Conservation (phyloP, 73 alveolate species). For the Stentor coeruleus region DNA sequence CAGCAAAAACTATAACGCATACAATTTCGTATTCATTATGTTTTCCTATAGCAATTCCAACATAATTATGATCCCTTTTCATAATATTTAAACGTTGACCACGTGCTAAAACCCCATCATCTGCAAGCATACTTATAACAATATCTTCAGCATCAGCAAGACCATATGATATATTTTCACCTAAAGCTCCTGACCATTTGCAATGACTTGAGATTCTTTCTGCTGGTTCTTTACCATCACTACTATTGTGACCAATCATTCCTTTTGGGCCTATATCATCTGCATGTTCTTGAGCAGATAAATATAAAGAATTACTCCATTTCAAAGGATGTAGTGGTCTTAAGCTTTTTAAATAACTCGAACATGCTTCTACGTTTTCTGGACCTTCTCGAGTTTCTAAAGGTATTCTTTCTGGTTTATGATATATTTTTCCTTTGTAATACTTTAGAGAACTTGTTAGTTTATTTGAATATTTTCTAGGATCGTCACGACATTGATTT, state of each 20-base stretch:
- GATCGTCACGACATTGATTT: neutral
- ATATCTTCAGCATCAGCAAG: neutral
- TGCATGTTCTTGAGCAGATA: constrained; percentile 75
- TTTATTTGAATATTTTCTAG: neutral
- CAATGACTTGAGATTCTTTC: neutral
- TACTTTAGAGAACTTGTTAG: neutral
- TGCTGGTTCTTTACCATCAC: neutral
- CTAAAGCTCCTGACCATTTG: neutral
- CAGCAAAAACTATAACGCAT: neutral
- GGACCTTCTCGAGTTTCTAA: neutral
- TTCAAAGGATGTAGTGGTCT: constrained; percentile 40
- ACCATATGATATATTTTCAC: neutral
- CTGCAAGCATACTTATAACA: neutral
- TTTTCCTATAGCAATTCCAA: neutral
- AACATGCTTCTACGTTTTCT: constrained; percentile 20
- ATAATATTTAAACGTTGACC: neutral
- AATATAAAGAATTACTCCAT: constrained; percentile 51
- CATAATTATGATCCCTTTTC: neutral
- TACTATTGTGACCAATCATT: constrained; percentile 61
- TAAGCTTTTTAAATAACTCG: constrained; percentile 25
- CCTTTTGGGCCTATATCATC: constrained; percentile 86
- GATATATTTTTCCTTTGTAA: neutral
- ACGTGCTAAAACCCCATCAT: neutral
- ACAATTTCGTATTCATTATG: neutral
- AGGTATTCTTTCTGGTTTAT: neutral